phyloP scores from a whole-genome alignment of 2,329 filamentous ascomycete species.

The Fusarium palustre region DNA sequence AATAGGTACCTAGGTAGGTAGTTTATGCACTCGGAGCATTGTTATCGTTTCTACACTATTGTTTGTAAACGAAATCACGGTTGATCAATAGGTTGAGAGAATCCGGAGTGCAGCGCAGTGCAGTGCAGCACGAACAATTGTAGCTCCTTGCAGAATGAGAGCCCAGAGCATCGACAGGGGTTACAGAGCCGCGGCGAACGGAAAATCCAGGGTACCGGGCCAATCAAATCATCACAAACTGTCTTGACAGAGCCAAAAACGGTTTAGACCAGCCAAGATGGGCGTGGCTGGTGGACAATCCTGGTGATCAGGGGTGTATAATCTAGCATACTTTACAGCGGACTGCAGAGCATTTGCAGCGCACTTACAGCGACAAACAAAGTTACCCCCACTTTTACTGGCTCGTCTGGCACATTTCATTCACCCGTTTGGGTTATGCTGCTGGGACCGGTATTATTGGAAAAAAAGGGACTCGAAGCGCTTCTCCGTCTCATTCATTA shows the following conservation, averaged over 20 bases:
- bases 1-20: too few relatives aligned
- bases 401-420: constrained; percentile 40
- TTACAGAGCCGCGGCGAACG: constrained; percentile 40
- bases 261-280: constrained; percentile 43
- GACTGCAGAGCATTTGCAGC: constrained; percentile 10
- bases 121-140: constrained; percentile 18
- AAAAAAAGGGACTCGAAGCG: constrained; percentile 48
- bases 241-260: constrained; percentile 42
- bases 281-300: constrained; percentile 38
- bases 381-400: constrained; percentile 28
- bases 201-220: constrained; percentile 49
- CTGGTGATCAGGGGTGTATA: constrained; percentile 27
- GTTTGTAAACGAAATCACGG: constrained; percentile 6
- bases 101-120: constrained; percentile 28
- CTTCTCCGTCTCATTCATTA: constrained; percentile 46
- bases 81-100: constrained; percentile 24
- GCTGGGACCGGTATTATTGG: constrained; percentile 42
- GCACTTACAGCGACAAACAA: constrained; percentile 30
- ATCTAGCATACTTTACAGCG: constrained; percentile 25
- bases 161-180: constrained; percentile 32
- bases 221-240: constrained; percentile 40
- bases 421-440: constrained; percentile 37
- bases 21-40: not conserved
- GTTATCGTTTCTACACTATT: not conserved
- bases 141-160: constrained; percentile 35